Evolutionary conservation across 192 early-diverging fungal genomes (phyloP), one percentile per base, ranked within the genome.

Genomic region (Physocladia obscura): DNA sequence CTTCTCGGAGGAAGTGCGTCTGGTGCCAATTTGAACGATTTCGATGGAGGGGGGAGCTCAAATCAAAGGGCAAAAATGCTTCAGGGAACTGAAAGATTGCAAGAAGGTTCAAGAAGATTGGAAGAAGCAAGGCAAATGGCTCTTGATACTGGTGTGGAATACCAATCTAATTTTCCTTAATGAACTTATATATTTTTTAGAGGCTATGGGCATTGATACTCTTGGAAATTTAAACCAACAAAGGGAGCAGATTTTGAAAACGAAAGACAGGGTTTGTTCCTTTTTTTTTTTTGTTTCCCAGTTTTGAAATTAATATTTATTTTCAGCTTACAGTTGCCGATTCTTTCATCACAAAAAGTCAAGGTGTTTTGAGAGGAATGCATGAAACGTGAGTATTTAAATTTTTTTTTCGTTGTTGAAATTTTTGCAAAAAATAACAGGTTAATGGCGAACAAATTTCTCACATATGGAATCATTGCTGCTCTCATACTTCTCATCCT

Each of bases 121-220:
- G 90, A 97, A 72, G 89, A 93, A 26, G 93, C 93, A 35, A 93
- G 92, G 63, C 77, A 92, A 39, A 74, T 97, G 58, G 96, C 95
- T 15, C 79, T 98, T 34, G 95, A 98, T 64, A 95, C 95, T 1
- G 87, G 87, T 87, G 34, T 4, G 78, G 22, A 29, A 21, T 24
- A n/a, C 2, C 2, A 29, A 3, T 5, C 6, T 64, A 39, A 3
- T 2, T 17, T 34, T 37, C 2, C 2, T 38, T 31, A 30, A 22
- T 70, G 2, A 19, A 35, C 3, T 27, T 29, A 17, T 8, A 3
- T 51, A 15, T 71, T 55, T 59, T 44, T 24, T 21, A 75, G 96
- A 98, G 79, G 69, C 81, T 6, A 80, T 94, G 30, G 96, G 94
- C 2, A 91, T 91, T 32, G 85, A 82, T 34, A 95, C 95, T 21